Evolutionary conservation across 352 stramenopile genomes (phyloP).

Genomic region (Globisporangium irregulare): DNA sequence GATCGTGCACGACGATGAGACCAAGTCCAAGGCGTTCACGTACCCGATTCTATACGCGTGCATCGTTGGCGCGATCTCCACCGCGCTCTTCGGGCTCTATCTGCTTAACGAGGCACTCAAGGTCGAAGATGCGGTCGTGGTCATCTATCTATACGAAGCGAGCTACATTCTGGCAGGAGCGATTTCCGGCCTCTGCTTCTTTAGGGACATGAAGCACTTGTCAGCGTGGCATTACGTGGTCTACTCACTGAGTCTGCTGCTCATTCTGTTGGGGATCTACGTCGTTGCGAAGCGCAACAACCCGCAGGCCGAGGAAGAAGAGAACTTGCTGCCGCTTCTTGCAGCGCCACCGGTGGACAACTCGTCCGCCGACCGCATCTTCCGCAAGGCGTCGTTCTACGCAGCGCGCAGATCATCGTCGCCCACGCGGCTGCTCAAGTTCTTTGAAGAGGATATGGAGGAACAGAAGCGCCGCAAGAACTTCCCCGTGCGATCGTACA

Average conservation of each 20-base stretch:
- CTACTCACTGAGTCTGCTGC: slow-evolving; percentile 63
- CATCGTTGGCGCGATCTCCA: slow-evolving; percentile 55
- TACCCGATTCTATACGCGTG: slow-evolving; percentile 72
- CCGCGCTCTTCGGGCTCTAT: slow-evolving; percentile 65
- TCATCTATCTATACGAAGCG: slow-evolving; percentile 83
- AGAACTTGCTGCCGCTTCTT: slow-evolving; percentile 54
- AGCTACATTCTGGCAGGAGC: slow-evolving; percentile 75
- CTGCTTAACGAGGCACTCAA: slow-evolving; percentile 75
- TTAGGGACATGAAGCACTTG: slow-evolving; percentile 71
- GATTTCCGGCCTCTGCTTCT: slow-evolving; percentile 78
- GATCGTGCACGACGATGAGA: slow-evolving; percentile 59
- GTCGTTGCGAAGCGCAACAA: slow-evolving; percentile 56
- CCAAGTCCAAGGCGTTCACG: slow-evolving; percentile 35
- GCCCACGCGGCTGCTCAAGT: slow-evolving; percentile 25
- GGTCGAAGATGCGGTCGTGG: slow-evolving; percentile 78
- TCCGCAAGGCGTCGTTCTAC: slow-evolving; percentile 55
- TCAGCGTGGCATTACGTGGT: slow-evolving; percentile 67
- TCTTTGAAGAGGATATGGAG: slow-evolving; percentile 17
- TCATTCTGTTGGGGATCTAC: slow-evolving; percentile 76
- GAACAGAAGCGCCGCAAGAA: slow-evolving; percentile 12
- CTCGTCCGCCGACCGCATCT: slow-evolving; percentile 45
- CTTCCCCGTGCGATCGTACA: slow-evolving; percentile 11
- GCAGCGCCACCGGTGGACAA: slow-evolving; percentile 42
- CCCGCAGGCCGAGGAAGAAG: slow-evolving; percentile 41
- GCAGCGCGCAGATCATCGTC: slow-evolving; percentile 32